Evolutionary conservation across 2,329 filamentous ascomycete species (phyloP).

Genomic region (Penicillium polonicum): DNA sequence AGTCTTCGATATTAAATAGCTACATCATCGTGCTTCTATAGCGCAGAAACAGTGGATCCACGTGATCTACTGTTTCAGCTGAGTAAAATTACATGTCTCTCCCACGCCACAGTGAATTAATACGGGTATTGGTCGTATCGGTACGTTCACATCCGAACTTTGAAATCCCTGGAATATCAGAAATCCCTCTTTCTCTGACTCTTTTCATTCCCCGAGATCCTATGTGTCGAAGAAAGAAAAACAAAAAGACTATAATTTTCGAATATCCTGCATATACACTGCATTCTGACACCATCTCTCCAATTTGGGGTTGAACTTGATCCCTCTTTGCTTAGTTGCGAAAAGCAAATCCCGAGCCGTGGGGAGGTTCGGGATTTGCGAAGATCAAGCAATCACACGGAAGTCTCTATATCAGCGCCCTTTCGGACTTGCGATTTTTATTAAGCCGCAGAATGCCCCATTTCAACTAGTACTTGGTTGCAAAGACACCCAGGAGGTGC

Average conservation of each 20-base stretch:
- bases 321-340: neutral
- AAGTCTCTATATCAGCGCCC: constrained; percentile 33
- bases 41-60: neutral
- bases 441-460: constrained; percentile 2
- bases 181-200: neutral
- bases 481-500: neutral
- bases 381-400: constrained; percentile 32
- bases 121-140: neutral
- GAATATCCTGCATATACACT: neutral
- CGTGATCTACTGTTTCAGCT: neutral
- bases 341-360: constrained; percentile 36
- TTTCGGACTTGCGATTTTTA: constrained; percentile 8
- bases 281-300: constrained; percentile 16
- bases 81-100: neutral
- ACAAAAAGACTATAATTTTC: neutral
- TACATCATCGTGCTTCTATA: neutral
- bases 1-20: too few species aligned
- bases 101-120: neutral
- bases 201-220: neutral
- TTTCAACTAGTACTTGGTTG: neutral
- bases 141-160: neutral
- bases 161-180: neutral
- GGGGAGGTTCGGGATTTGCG: constrained; percentile 35
- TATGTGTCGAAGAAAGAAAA: neutral
- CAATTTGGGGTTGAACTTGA: constrained; percentile 1